phyloP scores from a whole-genome alignment of 805 yeast species.

The Candida verbasci region DNA sequence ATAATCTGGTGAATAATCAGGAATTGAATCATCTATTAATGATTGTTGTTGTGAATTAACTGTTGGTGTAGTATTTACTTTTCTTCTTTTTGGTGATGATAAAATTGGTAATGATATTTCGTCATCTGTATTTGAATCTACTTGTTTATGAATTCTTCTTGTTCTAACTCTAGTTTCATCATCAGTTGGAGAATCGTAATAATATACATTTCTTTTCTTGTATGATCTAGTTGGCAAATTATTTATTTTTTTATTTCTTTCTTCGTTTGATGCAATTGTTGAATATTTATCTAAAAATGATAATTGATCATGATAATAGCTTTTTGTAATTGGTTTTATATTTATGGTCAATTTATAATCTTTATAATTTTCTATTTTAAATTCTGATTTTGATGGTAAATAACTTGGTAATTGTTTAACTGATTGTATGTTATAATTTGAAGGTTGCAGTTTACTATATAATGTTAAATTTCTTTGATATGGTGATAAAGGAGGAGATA shows the following conservation, averaged over 20 bases:
- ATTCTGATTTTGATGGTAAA: conserved; percentile 21
- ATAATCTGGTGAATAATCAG: conserved; percentile 77
- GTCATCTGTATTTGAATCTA: conserved; percentile 19
- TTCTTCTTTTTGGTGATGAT: conserved; percentile 21
- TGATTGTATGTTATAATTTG: not conserved
- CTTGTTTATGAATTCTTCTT: conserved; percentile 46
- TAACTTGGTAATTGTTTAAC: not conserved
- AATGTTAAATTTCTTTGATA: conserved; percentile 20
- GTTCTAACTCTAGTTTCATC: conserved; percentile 51
- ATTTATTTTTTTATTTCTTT: conserved; percentile 7
- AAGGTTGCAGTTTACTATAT: not conserved
- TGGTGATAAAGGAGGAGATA: conserved; percentile 46
- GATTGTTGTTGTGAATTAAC: conserved; percentile 39
- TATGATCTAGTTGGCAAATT: conserved; percentile 14
- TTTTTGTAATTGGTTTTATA: conserved; percentile 39
- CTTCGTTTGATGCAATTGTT: conserved; percentile 17
- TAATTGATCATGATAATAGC: conserved; percentile 46
- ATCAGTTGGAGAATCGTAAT: conserved; percentile 25
- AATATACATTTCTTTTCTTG: conserved; percentile 9
- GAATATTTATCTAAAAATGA: conserved; percentile 52
- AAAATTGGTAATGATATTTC: conserved; percentile 3
- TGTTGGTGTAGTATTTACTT: conserved; percentile 30
- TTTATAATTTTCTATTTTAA: conserved; percentile 46
- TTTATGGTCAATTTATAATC: conserved; percentile 45
- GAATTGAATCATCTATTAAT: conserved; percentile 64